Conservation (phyloP, 192 early-diverging fungal species). For the Coemansia sp. region DNA sequence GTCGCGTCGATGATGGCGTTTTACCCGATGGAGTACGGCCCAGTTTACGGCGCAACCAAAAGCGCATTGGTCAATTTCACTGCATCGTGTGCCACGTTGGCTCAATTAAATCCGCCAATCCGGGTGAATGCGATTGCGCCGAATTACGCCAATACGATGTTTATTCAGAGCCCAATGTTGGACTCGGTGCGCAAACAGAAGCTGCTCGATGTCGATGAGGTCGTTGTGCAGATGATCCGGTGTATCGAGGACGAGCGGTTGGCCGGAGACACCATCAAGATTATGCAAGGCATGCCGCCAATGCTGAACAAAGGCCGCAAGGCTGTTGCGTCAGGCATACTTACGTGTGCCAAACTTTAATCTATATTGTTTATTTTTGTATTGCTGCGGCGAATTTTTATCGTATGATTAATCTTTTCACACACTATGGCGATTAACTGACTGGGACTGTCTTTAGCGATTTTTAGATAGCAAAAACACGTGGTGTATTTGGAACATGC, state of each 20-base stretch:
- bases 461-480: no score
- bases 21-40: conserved; percentile 56
- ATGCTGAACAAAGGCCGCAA: conserved; percentile 45
- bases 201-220: conserved; percentile 48
- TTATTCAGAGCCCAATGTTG: conserved; percentile 30
- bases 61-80: conserved; percentile 70
- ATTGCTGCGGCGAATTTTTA: background rate
- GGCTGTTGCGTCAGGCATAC: conserved; percentile 30
- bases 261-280: conserved; percentile 55
- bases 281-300: conserved; percentile 31
- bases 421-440: no score
- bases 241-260: conserved; percentile 61
- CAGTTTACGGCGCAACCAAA: conserved; percentile 77
- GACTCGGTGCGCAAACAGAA: conserved; percentile 16
- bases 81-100: conserved; percentile 49
- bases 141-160: conserved; percentile 56
- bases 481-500: no score
- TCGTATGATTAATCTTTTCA: background rate
- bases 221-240: conserved; percentile 59
- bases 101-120: conserved; percentile 45
- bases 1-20: conserved; percentile 74
- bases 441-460: no score
- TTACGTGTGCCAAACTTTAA: conserved; percentile 32
- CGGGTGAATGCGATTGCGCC: conserved; percentile 69
- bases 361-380: background rate